Percentiles rank a stretch among this genome's conserved stretches.
These are phyloP conservation scores for Rhynchospora tenuis DNA, from an alignment of 176 grass and related monocot species.

Conservation along the genomic window DNA sequence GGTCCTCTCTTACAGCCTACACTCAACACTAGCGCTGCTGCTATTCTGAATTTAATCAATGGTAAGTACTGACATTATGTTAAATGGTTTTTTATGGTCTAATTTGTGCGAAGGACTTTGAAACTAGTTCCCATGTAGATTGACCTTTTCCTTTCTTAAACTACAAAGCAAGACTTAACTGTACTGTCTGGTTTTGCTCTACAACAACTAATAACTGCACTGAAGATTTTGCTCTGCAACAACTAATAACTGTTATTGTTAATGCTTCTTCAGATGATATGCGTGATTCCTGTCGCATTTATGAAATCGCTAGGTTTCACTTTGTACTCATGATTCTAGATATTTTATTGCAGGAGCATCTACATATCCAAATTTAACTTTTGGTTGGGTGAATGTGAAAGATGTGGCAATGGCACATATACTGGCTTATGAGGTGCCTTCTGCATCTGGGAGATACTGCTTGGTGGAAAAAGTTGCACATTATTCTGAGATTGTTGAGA, in stretches of 20 bases:
- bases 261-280: not conserved
- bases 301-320: not conserved
- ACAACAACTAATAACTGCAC: not conserved
- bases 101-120: not conserved
- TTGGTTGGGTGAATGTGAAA: constrained; percentile 24
- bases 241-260: constrained; percentile 5
- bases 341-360: not conserved
- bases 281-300: not conserved
- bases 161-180: not conserved
- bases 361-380: constrained; percentile 11
- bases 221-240: no score
- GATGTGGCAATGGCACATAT: constrained; percentile 35
- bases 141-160: not conserved
- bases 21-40: constrained; percentile 24
- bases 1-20: constrained; percentile 40
- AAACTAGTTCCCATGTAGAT: not conserved
- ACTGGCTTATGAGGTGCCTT: constrained; percentile 25
- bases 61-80: constrained; percentile 2
- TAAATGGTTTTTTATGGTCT: not conserved
- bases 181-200: not conserved
- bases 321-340: not conserved
- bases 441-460: constrained; percentile 23
- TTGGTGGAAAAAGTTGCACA: constrained; percentile 22
- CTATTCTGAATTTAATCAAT: constrained; percentile 15
- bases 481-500: constrained; percentile 22